A percentile compares a stretch with the other conserved stretches of the same genome.
These are phyloP conservation scores for Boletus semigastroideus DNA, from an alignment of 1,284 basidiomycete genomes.

Conservation along the genomic window DNA sequence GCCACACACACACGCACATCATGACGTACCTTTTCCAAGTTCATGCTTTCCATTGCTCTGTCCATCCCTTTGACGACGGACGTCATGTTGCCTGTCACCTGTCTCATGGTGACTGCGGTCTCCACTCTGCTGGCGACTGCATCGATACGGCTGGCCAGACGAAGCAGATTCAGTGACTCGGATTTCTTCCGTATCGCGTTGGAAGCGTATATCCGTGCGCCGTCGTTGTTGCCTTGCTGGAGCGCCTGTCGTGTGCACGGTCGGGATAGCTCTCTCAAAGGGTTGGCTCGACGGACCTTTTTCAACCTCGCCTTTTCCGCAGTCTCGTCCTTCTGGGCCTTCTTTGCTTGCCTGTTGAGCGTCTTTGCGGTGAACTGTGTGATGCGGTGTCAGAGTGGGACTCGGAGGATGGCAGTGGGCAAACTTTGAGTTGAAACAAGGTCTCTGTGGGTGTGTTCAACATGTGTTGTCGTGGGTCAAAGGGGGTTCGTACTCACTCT, in stretches of 20 bases:
- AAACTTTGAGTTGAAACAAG: conserved; percentile 89
- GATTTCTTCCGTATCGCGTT: conserved; percentile 99
- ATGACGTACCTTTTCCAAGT: conserved; percentile 79
- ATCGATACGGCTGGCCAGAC: conserved; percentile 89
- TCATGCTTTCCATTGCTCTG: conserved; percentile 99
- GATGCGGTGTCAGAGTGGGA: conserved; percentile 12
- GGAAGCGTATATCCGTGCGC: conserved; percentile 97
- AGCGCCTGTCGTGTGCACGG: conserved; percentile 81
- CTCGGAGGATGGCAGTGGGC: conserved; percentile 11
- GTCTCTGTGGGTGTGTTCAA: conserved; percentile 61
- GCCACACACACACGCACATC: not conserved
- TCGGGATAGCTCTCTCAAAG: not conserved
- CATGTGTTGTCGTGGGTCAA: not conserved
- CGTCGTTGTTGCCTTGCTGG: conserved; percentile 95
- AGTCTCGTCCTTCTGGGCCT: conserved; percentile 91
- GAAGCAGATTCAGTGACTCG: conserved; percentile 87
- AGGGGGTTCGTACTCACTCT: conserved; percentile 62
- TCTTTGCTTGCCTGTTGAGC: conserved; percentile 89
- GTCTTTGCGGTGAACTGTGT: conserved; percentile 93
- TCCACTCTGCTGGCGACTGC: conserved; percentile 96
- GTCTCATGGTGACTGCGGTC: conserved; percentile 98
- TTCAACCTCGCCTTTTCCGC: conserved; percentile 86
- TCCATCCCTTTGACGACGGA: conserved; percentile 98
- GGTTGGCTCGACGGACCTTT: conserved; percentile 59
- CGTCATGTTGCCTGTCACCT: conserved; percentile 94